Conservation (phyloP, 495 filamentous ascomycete species). For the Beverwykella pulmonaria region DNA sequence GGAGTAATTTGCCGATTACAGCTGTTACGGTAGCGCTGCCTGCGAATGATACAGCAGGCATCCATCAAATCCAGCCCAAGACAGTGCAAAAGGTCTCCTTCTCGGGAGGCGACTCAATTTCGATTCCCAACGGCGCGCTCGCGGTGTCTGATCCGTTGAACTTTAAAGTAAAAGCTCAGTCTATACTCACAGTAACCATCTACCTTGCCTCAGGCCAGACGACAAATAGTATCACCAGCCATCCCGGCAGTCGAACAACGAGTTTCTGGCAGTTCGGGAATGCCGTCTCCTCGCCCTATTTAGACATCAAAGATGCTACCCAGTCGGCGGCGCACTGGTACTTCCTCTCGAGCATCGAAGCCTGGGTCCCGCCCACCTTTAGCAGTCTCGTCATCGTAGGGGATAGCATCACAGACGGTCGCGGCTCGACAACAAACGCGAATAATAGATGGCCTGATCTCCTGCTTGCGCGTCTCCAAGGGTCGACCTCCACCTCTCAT, state of each 20-base stretch:
- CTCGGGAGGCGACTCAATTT: slow-evolving; percentile 53
- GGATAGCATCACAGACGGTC: slow-evolving; percentile 75
- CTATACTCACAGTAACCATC: slow-evolving; percentile 60
- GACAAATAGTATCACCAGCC: slow-evolving; percentile 61
- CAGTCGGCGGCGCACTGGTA: slow-evolving; percentile 48
- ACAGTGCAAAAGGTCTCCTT: slow-evolving; percentile 61
- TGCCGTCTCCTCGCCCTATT: slow-evolving; percentile 35
- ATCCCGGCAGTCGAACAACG: slow-evolving; percentile 70
- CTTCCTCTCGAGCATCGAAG: slow-evolving; percentile 65
- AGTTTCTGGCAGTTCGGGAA: slow-evolving; percentile 64
- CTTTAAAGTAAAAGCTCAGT: slow-evolving; percentile 52
- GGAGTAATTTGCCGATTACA: slow-evolving; percentile 62
- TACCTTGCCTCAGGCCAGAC: slow-evolving; percentile 62
- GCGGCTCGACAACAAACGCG: slow-evolving; percentile 62
- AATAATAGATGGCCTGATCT: slow-evolving; percentile 73
- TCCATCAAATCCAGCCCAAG: slow-evolving; percentile 53
- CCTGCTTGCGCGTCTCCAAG: slow-evolving; percentile 59
- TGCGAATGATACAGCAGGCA: slow-evolving; percentile 52
- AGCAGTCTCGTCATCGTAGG: slow-evolving; percentile 64
- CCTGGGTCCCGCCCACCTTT: slow-evolving; percentile 50
- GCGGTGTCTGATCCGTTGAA: slow-evolving; percentile 67
- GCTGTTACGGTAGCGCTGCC: slow-evolving; percentile 61
- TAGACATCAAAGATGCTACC: neutral
- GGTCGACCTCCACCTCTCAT: slow-evolving; percentile 48
- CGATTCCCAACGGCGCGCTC: slow-evolving; percentile 60